phyloP scores from a whole-genome alignment of 2,329 filamentous ascomycete genomes.

The Acrocalymma vagum region DNA sequence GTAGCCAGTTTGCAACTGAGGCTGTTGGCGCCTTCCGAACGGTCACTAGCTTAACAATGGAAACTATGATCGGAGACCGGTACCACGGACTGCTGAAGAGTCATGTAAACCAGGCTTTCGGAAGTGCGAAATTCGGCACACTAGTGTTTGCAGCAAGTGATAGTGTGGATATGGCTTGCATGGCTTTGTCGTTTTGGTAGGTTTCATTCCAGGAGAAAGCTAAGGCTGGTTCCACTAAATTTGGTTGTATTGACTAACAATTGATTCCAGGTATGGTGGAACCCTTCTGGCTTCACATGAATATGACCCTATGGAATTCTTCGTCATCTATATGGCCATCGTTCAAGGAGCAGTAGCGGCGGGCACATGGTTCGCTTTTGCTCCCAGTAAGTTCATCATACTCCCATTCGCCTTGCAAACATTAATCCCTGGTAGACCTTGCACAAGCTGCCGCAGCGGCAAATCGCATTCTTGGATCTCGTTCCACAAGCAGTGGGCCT shows the following conservation, averaged over 20 bases:
- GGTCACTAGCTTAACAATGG: slow-evolving; percentile 74
- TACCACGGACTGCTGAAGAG: slow-evolving; percentile 67
- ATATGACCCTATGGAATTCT: slow-evolving; percentile 58
- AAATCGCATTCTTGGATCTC: slow-evolving; percentile 47
- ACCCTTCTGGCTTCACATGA: slow-evolving; percentile 54
- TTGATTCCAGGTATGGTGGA: slow-evolving; percentile 42
- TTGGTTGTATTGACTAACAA: too few relatives aligned
- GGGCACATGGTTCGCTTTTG: slow-evolving; percentile 54
- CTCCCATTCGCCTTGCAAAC: background rate
- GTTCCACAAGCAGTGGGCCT: slow-evolving; percentile 22
- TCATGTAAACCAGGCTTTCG: slow-evolving; percentile 68
- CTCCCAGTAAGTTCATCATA: slow-evolving; percentile 49
- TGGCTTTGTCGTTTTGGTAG: slow-evolving; percentile 69
- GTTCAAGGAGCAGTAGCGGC: slow-evolving; percentile 53
- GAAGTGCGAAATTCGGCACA: slow-evolving; percentile 68
- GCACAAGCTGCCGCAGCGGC: slow-evolving; percentile 46
- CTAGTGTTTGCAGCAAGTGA: slow-evolving; percentile 75
- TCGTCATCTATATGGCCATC: slow-evolving; percentile 62
- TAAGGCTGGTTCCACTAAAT: too few relatives aligned
- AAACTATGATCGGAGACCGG: slow-evolving; percentile 68
- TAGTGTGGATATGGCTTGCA: slow-evolving; percentile 69
- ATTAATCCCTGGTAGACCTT: slow-evolving; percentile 29
- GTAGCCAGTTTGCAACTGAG: slow-evolving; percentile 78
- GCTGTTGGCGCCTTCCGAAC: slow-evolving; percentile 78
- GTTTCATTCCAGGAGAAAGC: too few relatives aligned